A percentile compares a stretch with the other conserved stretches of the same genome.
phyloP scores from a whole-genome alignment of 2,329 filamentous ascomycete species.

The Massarina eburnea region DNA sequence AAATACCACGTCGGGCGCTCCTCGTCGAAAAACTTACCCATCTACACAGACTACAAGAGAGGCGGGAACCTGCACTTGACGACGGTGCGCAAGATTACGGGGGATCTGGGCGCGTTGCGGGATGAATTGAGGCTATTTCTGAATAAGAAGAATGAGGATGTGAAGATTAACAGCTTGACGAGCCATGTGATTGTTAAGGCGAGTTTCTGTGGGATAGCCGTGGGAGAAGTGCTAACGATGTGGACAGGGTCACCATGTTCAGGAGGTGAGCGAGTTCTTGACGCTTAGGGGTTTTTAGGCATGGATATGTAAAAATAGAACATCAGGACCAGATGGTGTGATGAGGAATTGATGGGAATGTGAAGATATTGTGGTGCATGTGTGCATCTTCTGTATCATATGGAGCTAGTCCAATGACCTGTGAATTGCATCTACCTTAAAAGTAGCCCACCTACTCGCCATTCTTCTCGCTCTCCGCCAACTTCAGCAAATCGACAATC shows the following conservation, averaged over 20 bases:
- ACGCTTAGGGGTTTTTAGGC: slow-evolving; percentile 12
- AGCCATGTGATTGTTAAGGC: slow-evolving; percentile 61
- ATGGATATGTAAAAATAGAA: neutral
- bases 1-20: slow-evolving; percentile 76
- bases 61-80: slow-evolving; percentile 78
- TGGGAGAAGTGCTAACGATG: slow-evolving; percentile 1
- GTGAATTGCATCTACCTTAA: neutral
- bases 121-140: slow-evolving; percentile 64
- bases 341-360: neutral
- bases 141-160: slow-evolving; percentile 56
- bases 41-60: slow-evolving; percentile 74
- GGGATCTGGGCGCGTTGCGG: slow-evolving; percentile 65
- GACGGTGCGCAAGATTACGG: slow-evolving; percentile 75
- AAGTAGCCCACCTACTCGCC: neutral
- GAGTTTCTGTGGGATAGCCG: neutral
- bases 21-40: slow-evolving; percentile 67
- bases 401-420: slow-evolving; percentile 1
- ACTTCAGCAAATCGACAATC: too few relatives aligned
- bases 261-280: slow-evolving; percentile 12
- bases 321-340: neutral
- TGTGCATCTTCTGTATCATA: slow-evolving; percentile 5
- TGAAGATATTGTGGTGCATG: neutral
- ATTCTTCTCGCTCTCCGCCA: neutral
- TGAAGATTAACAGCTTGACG: slow-evolving; percentile 64
- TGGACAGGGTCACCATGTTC: slow-evolving; percentile 11